Evolutionary conservation across 129 eudicot species (phyloP), one percentile per base, ranked within the genome.

Genomic region (Centrapalus pauciflorus): DNA sequence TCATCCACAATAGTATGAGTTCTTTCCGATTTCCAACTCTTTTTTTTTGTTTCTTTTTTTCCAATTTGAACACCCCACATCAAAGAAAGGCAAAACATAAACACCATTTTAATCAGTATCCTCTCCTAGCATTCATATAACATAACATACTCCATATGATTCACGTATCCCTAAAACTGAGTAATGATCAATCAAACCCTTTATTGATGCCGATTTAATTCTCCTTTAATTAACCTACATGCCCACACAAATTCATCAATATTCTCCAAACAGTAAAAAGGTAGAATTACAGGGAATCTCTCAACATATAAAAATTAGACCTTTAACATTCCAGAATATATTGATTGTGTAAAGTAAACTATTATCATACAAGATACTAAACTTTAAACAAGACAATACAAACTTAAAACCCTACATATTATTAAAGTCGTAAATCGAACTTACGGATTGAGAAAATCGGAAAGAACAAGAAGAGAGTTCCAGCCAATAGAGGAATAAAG

Each of bases 361-460:
- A 55, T 69, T 12, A 55, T 37, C 70, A 30, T 5, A 55, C 12
- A 35, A 26, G 43, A 69, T 55, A 54, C 64, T 37, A 23, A 54
- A 68, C 30, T 56, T 69, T 10, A 40, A 56, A 21, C 66, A 40
- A 56, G 10, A 69, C n/a, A 29, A 49, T 46, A 14, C 54, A 69
- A 26, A 3, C 16, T 20, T 26, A 48, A 32, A 24, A 16, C 55
- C 34, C 11, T 41, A 21, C 1, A 41, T 11, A 58, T 4, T 0
- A 24, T 1, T 48, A 37, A 30, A 57, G 7, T 33, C 17, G 7
- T 4, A 55, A 34, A 19, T 30, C 11, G 11, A 76, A 56, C 84
- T 24, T 80, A 90, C 97, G 86, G 90, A 66, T 84, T 87, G 52
- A 85, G 86, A 45, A 85, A 91, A 83, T 85, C 84, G n/a, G 97